Conservation (phyloP, 345 rosid genomes). For the Pistacia integerrima region DNA sequence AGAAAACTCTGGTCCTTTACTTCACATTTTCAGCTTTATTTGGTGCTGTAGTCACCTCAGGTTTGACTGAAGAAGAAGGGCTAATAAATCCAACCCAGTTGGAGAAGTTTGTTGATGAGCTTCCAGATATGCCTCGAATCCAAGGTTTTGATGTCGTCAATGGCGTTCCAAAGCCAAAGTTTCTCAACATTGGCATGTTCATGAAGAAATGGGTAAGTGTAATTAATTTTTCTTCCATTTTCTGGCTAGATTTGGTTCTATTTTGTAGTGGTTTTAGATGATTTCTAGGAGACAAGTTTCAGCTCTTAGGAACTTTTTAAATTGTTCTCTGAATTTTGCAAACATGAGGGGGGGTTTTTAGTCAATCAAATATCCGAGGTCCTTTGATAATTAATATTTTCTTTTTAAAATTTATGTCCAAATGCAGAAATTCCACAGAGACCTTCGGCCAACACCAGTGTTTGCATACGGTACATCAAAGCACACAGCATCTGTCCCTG, state of each 20-base stretch:
- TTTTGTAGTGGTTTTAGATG: neutral
- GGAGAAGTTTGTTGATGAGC: conserved; percentile 77
- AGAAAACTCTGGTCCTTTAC: neutral
- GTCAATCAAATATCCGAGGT: neutral
- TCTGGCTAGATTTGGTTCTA: neutral
- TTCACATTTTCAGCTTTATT: conserved; percentile 11
- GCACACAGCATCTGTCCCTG: conserved; percentile 71
- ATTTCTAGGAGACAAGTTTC: neutral
- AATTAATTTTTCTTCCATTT: neutral
- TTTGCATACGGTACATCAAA: conserved; percentile 74
- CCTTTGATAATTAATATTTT: no score
- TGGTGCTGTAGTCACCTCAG: neutral
- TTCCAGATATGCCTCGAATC: conserved; percentile 70
- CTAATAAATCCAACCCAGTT: conserved; percentile 41
- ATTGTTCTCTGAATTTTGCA: no score
- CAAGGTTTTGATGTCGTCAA: conserved; percentile 39
- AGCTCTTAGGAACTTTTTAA: neutral
- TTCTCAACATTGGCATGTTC: conserved; percentile 80
- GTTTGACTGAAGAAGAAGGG: conserved; percentile 31
- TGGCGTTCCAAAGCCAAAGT: conserved; percentile 45
- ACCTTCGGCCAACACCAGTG: conserved; percentile 69
- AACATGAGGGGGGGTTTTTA: no score
- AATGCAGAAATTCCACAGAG: conserved; percentile 83
- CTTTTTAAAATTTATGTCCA: no score
- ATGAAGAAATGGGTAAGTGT: conserved; percentile 62